A percentile compares a stretch with the other conserved stretches of the same genome.
phyloP scores from a whole-genome alignment of 805 yeast species.

The Nematodospora valgi region DNA sequence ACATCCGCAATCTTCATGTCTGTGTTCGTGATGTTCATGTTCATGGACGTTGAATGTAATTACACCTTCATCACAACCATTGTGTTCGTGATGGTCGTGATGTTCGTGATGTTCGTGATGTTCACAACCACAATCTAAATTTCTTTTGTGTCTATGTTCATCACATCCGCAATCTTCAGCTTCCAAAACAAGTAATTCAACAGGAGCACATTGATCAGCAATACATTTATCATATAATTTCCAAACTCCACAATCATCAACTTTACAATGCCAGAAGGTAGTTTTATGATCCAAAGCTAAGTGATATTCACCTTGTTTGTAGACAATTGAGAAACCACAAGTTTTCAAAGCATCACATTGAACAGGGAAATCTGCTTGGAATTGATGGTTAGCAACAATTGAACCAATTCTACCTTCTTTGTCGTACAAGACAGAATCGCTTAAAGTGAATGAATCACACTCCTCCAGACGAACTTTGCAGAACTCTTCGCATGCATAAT shows the following conservation, averaged over 20 bases:
- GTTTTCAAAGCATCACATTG: constrained; percentile 7
- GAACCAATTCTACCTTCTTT: constrained; percentile 5
- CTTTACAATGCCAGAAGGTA: constrained; percentile 4
- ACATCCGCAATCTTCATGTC: background rate
- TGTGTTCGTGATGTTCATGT: too few relatives aligned
- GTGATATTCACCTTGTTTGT: constrained; percentile 1
- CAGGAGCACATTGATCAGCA: constrained; percentile 1
- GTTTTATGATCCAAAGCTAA: constrained; percentile 2
- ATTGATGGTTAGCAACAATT: constrained; percentile 10
- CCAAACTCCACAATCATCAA: constrained; percentile 2
- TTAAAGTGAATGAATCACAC: constrained; percentile 3
- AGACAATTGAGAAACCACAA: constrained; percentile 3
- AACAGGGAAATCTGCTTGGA: constrained; percentile 30
- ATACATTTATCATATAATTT: constrained; percentile 4
- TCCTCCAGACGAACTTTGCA: constrained; percentile 4
- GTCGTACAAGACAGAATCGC: constrained; percentile 41
- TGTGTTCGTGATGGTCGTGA: too few relatives aligned
- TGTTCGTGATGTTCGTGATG: too few relatives aligned
- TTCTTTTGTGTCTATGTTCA: too few relatives aligned
- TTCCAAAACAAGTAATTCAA: constrained; percentile 3
- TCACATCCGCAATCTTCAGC: too few relatives aligned
- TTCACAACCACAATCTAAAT: too few relatives aligned
- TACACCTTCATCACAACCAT: too few relatives aligned
- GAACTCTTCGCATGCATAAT: background rate
- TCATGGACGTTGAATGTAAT: too few relatives aligned